Evolutionary conservation across 208 protist genomes (phyloP).

Genomic region (Borovskyia barvae): DNA sequence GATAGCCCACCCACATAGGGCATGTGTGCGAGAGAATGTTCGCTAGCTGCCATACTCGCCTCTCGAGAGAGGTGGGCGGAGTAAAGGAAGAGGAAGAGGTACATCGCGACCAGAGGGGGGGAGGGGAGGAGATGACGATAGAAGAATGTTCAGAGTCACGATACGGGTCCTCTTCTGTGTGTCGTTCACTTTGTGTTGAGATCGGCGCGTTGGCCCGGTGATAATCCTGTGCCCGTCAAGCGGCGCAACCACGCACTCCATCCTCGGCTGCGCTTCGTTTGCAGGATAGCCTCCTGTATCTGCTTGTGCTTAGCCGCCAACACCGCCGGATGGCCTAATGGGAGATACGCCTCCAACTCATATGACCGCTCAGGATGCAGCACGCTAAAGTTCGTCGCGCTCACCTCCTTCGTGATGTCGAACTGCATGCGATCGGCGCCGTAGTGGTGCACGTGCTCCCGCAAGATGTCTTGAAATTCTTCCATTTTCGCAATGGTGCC

Average conservation of each 20-base stretch:
- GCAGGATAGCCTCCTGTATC: slow-evolving; percentile 19
- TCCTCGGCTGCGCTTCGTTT: slow-evolving; percentile 14
- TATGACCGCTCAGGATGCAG: slow-evolving; percentile 66
- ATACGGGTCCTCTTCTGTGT: too few relatives aligned
- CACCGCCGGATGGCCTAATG: slow-evolving; percentile 61
- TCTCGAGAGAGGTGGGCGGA: too few relatives aligned
- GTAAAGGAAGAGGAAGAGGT: too few relatives aligned
- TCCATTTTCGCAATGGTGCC: slow-evolving; percentile 66
- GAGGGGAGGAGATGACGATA: too few relatives aligned
- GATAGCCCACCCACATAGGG: too few relatives aligned
- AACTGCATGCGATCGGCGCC: slow-evolving; percentile 71
- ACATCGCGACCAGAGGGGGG: too few relatives aligned
- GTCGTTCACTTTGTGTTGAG: slow-evolving; percentile 16
- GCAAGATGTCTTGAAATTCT: slow-evolving; percentile 82
- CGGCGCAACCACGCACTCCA: slow-evolving; percentile 63
- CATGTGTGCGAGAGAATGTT: too few relatives aligned
- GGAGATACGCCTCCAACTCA: slow-evolving; percentile 50
- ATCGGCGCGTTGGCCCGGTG: slow-evolving; percentile 47
- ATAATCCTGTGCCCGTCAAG: slow-evolving; percentile 31
- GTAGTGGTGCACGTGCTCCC: slow-evolving; percentile 75
- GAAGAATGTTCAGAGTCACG: too few relatives aligned
- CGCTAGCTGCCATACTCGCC: too few relatives aligned
- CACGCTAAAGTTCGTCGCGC: slow-evolving; percentile 64
- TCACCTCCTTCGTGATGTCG: slow-evolving; percentile 74
- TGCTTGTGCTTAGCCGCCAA: slow-evolving; percentile 17